A percentile compares a stretch with the other conserved stretches of the same genome.
phyloP scores from a whole-genome alignment of 805 yeast genomes.

The Komagataella phaffii region DNA sequence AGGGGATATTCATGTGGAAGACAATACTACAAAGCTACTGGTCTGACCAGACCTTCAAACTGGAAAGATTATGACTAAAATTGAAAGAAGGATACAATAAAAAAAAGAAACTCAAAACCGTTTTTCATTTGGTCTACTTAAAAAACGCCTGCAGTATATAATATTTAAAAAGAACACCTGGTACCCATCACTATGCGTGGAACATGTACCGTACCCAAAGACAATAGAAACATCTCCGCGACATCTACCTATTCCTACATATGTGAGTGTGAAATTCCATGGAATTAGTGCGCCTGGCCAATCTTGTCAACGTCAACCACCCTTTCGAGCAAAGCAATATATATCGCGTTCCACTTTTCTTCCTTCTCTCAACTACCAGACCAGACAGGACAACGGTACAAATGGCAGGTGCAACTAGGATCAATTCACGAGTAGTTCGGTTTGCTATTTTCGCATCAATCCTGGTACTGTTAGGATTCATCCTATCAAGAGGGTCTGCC shows the following conservation, averaged over 20 bases:
- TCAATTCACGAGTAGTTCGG: conserved; percentile 33
- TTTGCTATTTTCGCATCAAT: conserved; percentile 33
- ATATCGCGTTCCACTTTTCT: neutral
- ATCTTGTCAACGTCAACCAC: too few relatives aligned
- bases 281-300: too few relatives aligned
- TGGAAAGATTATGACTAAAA: conserved; percentile 12
- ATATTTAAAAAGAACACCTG: neutral
- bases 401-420: conserved; percentile 22
- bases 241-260: too few relatives aligned
- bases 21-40: conserved; percentile 15
- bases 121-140: neutral
- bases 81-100: neutral
- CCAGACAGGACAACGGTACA: neutral
- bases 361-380: neutral
- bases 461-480: conserved; percentile 31
- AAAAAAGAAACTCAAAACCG: neutral
- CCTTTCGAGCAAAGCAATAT: too few relatives aligned
- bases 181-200: neutral
- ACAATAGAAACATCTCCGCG: too few relatives aligned
- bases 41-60: conserved; percentile 12
- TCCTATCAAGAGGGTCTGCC: conserved; percentile 32
- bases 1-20: conserved; percentile 16
- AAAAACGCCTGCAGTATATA: neutral
- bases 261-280: neutral
- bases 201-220: neutral